Evolutionary conservation across 345 rosid species (phyloP).

Genomic region (Eucalyptus globulus): DNA sequence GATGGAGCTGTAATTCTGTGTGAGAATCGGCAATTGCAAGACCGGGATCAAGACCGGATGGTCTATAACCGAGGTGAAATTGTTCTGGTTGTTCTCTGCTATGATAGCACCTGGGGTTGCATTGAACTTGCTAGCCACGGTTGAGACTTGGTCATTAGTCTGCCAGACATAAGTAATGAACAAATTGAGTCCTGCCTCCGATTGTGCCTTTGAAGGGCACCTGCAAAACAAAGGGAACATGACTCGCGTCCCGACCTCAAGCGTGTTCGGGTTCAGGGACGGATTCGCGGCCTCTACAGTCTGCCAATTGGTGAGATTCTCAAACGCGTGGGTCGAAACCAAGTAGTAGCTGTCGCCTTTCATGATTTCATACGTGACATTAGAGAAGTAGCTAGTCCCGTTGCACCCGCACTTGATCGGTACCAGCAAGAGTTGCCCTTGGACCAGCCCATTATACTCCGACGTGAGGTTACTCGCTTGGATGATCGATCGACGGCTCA

Average conservation of each 20-base stretch:
- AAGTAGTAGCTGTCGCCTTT: slow-evolving; percentile 32
- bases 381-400: slow-evolving; percentile 30
- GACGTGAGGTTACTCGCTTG: slow-evolving; percentile 37
- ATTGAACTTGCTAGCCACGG: slow-evolving; percentile 31
- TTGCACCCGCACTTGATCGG: slow-evolving; percentile 41
- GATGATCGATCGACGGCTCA: slow-evolving; percentile 15
- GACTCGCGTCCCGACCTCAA: slow-evolving; percentile 28
- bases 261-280: slow-evolving; percentile 3
- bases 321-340: slow-evolving; percentile 22
- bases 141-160: slow-evolving; percentile 16
- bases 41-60: slow-evolving; percentile 45
- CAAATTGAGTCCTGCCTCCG: slow-evolving; percentile 12
- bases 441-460: slow-evolving; percentile 20
- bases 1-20: slow-evolving; percentile 1
- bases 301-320: slow-evolving; percentile 43
- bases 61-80: slow-evolving; percentile 12
- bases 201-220: slow-evolving; percentile 30
- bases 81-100: slow-evolving; percentile 21
- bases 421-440: slow-evolving; percentile 42
- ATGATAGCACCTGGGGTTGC: slow-evolving; percentile 16
- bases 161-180: slow-evolving; percentile 50
- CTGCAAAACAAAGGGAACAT: slow-evolving; percentile 44
- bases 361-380: slow-evolving; percentile 38
- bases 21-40: slow-evolving; percentile 26
- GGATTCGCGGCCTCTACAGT: slow-evolving; percentile 26